Conservation (phyloP, 2,329 filamentous ascomycete species). For the Thelonectria rubi region DNA sequence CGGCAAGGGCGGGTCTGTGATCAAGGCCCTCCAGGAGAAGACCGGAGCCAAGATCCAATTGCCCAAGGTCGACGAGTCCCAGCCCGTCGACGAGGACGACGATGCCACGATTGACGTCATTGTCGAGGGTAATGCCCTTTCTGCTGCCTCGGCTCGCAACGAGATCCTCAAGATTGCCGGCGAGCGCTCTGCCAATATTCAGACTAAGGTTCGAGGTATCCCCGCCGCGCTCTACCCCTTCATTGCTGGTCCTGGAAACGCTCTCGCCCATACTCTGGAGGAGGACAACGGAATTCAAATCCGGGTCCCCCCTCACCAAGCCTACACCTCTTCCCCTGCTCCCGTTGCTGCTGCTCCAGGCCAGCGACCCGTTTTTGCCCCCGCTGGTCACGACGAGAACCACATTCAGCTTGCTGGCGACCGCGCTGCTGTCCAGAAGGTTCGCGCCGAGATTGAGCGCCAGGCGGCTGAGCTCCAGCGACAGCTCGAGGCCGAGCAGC, state of each 20-base stretch:
- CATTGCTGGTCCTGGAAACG: constrained; percentile 82
- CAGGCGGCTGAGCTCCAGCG: constrained; percentile 78
- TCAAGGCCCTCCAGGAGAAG: constrained; percentile 88
- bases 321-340: constrained; percentile 75
- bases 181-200: constrained; percentile 84
- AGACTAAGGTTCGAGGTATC: constrained; percentile 81
- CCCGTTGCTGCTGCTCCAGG: constrained; percentile 69
- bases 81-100: constrained; percentile 70
- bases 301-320: constrained; percentile 83
- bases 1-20: constrained; percentile 87
- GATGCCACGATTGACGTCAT: constrained; percentile 85
- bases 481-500: constrained; percentile 79
- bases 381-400: constrained; percentile 73
- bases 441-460: constrained; percentile 81
- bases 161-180: constrained; percentile 89
- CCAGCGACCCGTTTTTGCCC: constrained; percentile 73
- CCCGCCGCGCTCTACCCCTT: constrained; percentile 96
- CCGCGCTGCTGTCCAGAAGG: constrained; percentile 80
- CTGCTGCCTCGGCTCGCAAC: constrained; percentile 82
- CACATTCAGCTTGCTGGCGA: constrained; percentile 90
- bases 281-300: constrained; percentile 82
- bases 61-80: constrained; percentile 77
- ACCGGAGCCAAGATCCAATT: constrained; percentile 92
- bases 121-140: constrained; percentile 90
- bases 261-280: constrained; percentile 73